Evolutionary conservation across 2,329 filamentous ascomycete genomes (phyloP).

Genomic region (Ophiostoma sp.): DNA sequence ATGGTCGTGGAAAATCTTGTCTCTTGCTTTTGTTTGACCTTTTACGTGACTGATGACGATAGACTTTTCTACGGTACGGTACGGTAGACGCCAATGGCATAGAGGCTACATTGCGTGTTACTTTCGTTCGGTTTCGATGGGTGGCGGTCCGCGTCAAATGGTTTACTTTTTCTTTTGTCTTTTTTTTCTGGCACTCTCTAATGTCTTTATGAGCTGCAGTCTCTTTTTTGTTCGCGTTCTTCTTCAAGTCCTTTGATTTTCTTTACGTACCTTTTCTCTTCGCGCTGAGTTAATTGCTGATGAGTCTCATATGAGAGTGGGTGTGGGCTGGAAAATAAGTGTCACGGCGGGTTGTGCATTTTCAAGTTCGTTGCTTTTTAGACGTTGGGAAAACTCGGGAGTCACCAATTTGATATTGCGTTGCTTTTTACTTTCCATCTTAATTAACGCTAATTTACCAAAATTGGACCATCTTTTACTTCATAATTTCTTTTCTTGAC

Average conservation of each 20-base stretch:
- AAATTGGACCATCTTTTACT: not conserved
- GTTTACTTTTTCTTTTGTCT: not conserved
- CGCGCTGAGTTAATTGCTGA: not conserved
- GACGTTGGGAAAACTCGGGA: not conserved
- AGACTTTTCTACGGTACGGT: not conserved
- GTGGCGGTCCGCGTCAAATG: not conserved
- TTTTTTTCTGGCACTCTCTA: not conserved
- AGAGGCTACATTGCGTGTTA: not conserved
- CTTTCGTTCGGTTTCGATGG: not conserved
- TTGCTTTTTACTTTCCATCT: no score
- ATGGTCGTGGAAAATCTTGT: not conserved
- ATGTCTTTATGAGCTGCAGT: not conserved
- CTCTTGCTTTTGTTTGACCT: not conserved
- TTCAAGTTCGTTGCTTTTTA: not conserved
- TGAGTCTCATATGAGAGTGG: not conserved
- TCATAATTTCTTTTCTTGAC: not conserved
- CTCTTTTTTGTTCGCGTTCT: not conserved
- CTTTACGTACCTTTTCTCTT: not conserved
- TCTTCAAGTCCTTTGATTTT: not conserved
- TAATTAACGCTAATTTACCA: not conserved
- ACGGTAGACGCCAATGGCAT: not conserved
- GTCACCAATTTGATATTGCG: not conserved
- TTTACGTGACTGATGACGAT: constrained; percentile 4
- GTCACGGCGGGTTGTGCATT: not conserved
- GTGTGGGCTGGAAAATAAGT: not conserved